A percentile compares a stretch with the other conserved stretches of the same genome.
These are phyloP conservation scores for Yamadazyma nakazawae DNA, from an alignment of 805 yeast genomes.

Conservation along the genomic window DNA sequence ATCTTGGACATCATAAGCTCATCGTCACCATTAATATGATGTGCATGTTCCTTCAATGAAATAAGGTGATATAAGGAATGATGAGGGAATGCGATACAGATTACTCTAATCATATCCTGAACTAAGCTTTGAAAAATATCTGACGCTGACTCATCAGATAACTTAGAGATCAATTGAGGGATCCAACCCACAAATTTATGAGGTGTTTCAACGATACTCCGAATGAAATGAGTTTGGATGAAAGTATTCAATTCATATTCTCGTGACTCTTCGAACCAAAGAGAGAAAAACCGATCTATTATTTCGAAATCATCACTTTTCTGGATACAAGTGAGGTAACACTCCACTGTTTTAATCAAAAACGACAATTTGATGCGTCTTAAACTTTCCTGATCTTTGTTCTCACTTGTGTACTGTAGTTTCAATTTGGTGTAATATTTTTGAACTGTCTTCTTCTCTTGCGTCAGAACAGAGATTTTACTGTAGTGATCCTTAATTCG, in stretches of 20 bases:
- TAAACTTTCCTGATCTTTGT: conserved; percentile 40
- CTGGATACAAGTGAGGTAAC: conserved; percentile 57
- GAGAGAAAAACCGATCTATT: conserved; percentile 71
- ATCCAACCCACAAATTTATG: conserved; percentile 75
- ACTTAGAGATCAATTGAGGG: conserved; percentile 73
- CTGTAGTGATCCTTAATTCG: conserved; percentile 46
- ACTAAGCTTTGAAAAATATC: conserved; percentile 55
- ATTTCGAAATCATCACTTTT: conserved; percentile 46
- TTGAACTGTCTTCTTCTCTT: conserved; percentile 52
- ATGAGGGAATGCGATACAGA: conserved; percentile 62
- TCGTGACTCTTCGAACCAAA: conserved; percentile 70
- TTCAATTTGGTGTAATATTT: conserved; percentile 49
- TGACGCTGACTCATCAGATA: conserved; percentile 43
- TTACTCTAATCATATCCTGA: conserved; percentile 41
- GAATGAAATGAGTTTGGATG: conserved; percentile 2
- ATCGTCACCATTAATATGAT: conserved; percentile 22
- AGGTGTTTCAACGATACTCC: conserved; percentile 12
- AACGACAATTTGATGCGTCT: conserved; percentile 39
- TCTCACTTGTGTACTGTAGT: conserved; percentile 48
- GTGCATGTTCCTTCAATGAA: conserved; percentile 50
- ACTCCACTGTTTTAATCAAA: conserved; percentile 52
- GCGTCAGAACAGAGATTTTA: conserved; percentile 35
- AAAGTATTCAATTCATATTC: conserved; percentile 41
- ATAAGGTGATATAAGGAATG: conserved; percentile 65
- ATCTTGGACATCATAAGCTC: conserved; percentile 45